These are phyloP conservation scores for Eucalyptus tenuipes DNA, from an alignment of 345 rosid species.

Conservation along the genomic window DNA sequence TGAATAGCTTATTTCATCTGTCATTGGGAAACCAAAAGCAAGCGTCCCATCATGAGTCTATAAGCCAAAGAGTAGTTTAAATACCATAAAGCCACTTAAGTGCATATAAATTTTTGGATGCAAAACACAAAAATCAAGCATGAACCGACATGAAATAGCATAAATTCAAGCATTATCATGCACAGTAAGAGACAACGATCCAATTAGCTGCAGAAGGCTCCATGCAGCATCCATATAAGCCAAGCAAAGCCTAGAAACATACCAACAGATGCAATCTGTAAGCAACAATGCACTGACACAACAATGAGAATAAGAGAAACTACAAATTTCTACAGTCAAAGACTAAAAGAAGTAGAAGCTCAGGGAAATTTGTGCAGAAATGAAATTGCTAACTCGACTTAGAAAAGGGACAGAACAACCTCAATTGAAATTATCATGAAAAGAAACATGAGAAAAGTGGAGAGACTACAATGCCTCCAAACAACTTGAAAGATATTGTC, in stretches of 20 bases:
- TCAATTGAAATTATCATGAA: neutral
- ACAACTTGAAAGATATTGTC: neutral
- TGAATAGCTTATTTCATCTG: neutral
- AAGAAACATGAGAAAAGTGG: neutral
- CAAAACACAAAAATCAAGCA: neutral
- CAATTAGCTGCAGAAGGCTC: slow-evolving; percentile 49
- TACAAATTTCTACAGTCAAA: neutral
- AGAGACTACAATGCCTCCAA: neutral
- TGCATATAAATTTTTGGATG: neutral
- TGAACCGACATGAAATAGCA: neutral
- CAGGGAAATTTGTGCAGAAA: neutral
- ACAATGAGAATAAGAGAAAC: neutral
- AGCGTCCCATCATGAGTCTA: neutral
- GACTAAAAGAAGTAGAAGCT: neutral
- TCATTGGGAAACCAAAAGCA: neutral
- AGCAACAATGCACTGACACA: neutral
- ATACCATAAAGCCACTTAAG: neutral
- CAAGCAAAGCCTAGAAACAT: slow-evolving; percentile 36
- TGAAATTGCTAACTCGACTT: neutral
- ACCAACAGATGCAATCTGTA: neutral
- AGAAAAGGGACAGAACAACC: neutral
- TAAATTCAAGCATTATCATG: slow-evolving; percentile 5
- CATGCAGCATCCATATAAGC: slow-evolving; percentile 64
- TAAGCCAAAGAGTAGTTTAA: neutral
- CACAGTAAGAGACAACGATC: slow-evolving; percentile 39